Base-by-base conservation (phyloP, 345 rosid genomes). In the Orychophragmus violaceus region DNA sequence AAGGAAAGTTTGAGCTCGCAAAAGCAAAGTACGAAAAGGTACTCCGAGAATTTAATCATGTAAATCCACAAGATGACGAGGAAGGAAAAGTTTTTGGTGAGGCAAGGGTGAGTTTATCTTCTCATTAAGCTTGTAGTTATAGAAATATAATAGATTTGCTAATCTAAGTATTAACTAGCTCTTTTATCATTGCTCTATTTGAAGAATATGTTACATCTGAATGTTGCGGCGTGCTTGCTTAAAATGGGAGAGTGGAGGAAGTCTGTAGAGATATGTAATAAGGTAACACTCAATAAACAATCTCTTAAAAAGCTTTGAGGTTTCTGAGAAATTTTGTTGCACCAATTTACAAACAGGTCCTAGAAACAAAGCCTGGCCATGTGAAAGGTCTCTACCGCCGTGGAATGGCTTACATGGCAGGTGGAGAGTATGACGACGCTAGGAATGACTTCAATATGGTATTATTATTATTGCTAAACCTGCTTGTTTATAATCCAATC, bases 21-120 rank as follows among this genome's bases (percentile, higher is more conserved):
- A 94, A 81, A 81, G 87, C 90, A 5, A 94, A 94, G 68, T 94
- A 94, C 63, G 99, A 94, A 76, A 88, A 90, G 97, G 99, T 94
- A 80, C 91, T 94, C 59, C 83, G 97, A 77, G 96, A 91, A 78
- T 91, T 94, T 75, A 94, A 94, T 83, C 99, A 94, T 72, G 99
- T 88, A 30, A 87, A 94, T 66, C 96, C 99, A 25, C 99, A 88
- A 78, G 96, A 91, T 64, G 96, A 94, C 0, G 96, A 88, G 53
- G 99, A 90, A 64, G 99, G 96, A 62, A 94, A 88, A 77, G 70
- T 83, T 54, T 94, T 94, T 82, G 70, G 71, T 39, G 80, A 82
- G 35, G 75, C 90, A 62, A 81, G 96, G 78, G 97, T 94, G 74
- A 74, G 92, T 39, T 53, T 28, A 49, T 57, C 29, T 12, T 64